phyloP scores from a whole-genome alignment of 169 alveolate species.

The Cryptosporidium canis region DNA sequence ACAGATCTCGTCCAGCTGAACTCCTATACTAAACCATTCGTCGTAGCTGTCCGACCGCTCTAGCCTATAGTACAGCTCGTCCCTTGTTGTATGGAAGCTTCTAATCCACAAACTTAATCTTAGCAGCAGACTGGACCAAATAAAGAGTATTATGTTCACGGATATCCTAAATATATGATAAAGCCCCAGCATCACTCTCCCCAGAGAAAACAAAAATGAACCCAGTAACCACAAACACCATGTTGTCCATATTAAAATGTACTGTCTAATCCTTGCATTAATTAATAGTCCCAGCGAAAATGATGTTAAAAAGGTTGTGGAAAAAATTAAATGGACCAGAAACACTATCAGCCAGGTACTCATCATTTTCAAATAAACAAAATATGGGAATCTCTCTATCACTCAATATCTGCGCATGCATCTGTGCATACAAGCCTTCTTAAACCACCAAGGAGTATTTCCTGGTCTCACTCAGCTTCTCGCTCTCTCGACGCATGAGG shows the following conservation, averaged over 20 bases:
- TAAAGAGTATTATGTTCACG: constrained; percentile 20
- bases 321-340: constrained; percentile 63
- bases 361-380: not conserved
- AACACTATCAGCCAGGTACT: constrained; percentile 40
- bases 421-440: not conserved
- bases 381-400: not conserved
- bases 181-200: constrained; percentile 59
- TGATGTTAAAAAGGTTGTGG: constrained; percentile 68
- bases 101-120: constrained; percentile 46
- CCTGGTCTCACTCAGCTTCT: too few relatives aligned
- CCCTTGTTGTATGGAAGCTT: constrained; percentile 40
- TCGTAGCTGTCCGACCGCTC: constrained; percentile 64
- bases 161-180: constrained; percentile 61
- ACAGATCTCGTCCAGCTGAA: constrained; percentile 39
- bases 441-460: too few relatives aligned
- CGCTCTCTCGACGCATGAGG: too few relatives aligned
- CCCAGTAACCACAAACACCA: constrained; percentile 65
- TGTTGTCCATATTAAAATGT: constrained; percentile 53
- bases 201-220: constrained; percentile 55
- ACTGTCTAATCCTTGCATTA: constrained; percentile 44
- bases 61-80: constrained; percentile 29
- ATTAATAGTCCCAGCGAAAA: constrained; percentile 29
- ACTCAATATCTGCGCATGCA: not conserved
- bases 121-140: constrained; percentile 43
- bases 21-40: constrained; percentile 70